These are phyloP conservation scores for Ichthyophthirius multifiliis DNA, from an alignment of 169 alveolate species.

Conservation along the genomic window DNA sequence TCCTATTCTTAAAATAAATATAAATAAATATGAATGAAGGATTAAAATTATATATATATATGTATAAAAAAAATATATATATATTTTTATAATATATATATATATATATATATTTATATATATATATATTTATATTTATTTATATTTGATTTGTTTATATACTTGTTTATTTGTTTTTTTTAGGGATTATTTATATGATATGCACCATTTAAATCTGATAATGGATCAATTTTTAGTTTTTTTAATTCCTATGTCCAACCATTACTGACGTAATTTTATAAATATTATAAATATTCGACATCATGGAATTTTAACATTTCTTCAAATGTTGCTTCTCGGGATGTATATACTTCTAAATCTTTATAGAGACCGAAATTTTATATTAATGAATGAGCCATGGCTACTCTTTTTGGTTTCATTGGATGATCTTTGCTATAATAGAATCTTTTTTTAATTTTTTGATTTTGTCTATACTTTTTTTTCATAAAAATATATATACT, in stretches of 20 bases:
- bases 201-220: neutral
- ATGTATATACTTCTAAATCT: slow-evolving; percentile 90
- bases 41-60: neutral
- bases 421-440: slow-evolving; percentile 99
- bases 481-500: neutral
- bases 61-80: neutral
- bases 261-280: slow-evolving; percentile 21
- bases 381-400: slow-evolving; percentile 98
- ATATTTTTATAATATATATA: neutral
- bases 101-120: too few species aligned
- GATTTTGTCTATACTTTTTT: slow-evolving; percentile 57
- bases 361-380: slow-evolving; percentile 94
- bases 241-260: slow-evolving; percentile 5
- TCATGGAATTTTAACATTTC: slow-evolving; percentile 96
- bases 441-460: slow-evolving; percentile 88
- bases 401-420: slow-evolving; percentile 99
- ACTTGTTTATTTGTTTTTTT: neutral
- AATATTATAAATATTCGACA: slow-evolving; percentile 90
- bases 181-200: neutral
- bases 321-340: slow-evolving; percentile 89
- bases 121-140: too few species aligned
- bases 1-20: slow-evolving; percentile 34
- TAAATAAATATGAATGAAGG: neutral
- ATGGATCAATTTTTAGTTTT: neutral
- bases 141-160: neutral